Evolutionary conservation across 805 yeast genomes (phyloP), one percentile per base, ranked within the genome.

Genomic region (Candida gorgasii): DNA sequence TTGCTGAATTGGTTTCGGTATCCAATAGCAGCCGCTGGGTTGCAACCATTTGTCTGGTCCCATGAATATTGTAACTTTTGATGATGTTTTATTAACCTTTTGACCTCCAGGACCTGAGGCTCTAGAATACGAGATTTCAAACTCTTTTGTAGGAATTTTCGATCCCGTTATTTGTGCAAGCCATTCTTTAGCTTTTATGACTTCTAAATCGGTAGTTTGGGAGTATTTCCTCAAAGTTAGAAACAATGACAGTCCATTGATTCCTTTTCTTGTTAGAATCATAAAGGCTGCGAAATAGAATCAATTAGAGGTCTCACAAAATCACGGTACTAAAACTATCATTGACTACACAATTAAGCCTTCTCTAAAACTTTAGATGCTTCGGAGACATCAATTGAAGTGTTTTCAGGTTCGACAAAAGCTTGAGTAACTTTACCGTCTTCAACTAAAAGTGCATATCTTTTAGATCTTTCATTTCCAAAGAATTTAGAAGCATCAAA

Each of bases 101-200:
- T 87, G 95, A 0, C 96, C 96, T 1, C 96, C 95, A 0, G 95
- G 88, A 0, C 95, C 95, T 24, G 89, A 78, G 0, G 93, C 76
- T 44, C 90, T 61, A 40, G 79, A 67, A 54, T 63, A 83, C 3
- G 69, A 48, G 1, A 75, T 55, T 2, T 63, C 61, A 51, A 83
- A 82, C 12, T 59, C 51, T 13, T 58, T 48, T 11, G 64, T 57
- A 1, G 86, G 87, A 2, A 83, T 65, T 5, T 56, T 42, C 1
- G 45, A 22, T 5, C 55, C 52, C 1, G 53, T 48, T 42, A 72
- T 61, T 0, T 39, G 30, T 3, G 50, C 42, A 5, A 79, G 52
- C 84, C 85, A 80, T 24, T 49, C 37, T 46, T 66, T 63, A 6
- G 78, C 73, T 12, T 35, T 36, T 4, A 46, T 51, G 3, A 65